phyloP scores from a whole-genome alignment of 1,284 basidiomycete genomes.

The Microbotryum silenes-acaulis region DNA sequence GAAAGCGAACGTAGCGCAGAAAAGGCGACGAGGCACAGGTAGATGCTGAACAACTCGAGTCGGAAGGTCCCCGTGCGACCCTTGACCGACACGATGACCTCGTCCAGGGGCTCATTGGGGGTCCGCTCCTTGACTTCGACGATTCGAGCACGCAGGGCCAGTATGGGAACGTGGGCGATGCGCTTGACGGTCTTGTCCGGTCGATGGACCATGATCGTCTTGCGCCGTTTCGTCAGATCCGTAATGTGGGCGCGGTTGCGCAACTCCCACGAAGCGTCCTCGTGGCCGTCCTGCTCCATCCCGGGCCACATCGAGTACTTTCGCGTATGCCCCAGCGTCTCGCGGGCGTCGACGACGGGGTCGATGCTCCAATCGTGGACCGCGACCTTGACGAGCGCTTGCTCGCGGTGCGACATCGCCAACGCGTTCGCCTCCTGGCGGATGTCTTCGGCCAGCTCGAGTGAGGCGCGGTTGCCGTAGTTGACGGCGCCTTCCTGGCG shows the following conservation, averaged over 20 bases:
- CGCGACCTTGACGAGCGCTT: slow-evolving; percentile 41
- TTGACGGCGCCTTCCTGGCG: slow-evolving; percentile 45
- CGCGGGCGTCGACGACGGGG: slow-evolving; percentile 39
- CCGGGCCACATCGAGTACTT: slow-evolving; percentile 9
- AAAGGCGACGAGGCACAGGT: slow-evolving; percentile 61
- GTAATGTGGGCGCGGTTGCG: slow-evolving; percentile 20
- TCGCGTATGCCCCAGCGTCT: slow-evolving; percentile 33
- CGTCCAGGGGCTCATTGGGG: slow-evolving; percentile 35
- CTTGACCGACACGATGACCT: slow-evolving; percentile 44
- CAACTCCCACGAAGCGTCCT: slow-evolving; percentile 20
- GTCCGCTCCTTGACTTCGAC: slow-evolving; percentile 33
- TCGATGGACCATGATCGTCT: slow-evolving; percentile 32
- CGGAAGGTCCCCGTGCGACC: slow-evolving; percentile 47
- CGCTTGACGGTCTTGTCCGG: slow-evolving; percentile 25
- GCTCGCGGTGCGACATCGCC: slow-evolving; percentile 44
- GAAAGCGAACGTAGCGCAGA: slow-evolving; percentile 50
- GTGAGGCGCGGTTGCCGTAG: slow-evolving; percentile 46
- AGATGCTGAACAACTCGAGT: slow-evolving; percentile 63
- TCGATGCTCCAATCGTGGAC: slow-evolving; percentile 38
- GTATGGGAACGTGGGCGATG: slow-evolving; percentile 37
- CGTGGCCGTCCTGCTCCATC: slow-evolving; percentile 18
- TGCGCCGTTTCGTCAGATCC: slow-evolving; percentile 9
- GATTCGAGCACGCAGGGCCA: slow-evolving; percentile 39
- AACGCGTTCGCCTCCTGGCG: slow-evolving; percentile 51
- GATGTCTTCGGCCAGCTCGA: slow-evolving; percentile 55